A percentile compares a stretch with the other conserved stretches of the same genome.
Evolutionary conservation across 192 early-diverging fungal genomes (phyloP).

Genomic region (Backusella luteola): DNA sequence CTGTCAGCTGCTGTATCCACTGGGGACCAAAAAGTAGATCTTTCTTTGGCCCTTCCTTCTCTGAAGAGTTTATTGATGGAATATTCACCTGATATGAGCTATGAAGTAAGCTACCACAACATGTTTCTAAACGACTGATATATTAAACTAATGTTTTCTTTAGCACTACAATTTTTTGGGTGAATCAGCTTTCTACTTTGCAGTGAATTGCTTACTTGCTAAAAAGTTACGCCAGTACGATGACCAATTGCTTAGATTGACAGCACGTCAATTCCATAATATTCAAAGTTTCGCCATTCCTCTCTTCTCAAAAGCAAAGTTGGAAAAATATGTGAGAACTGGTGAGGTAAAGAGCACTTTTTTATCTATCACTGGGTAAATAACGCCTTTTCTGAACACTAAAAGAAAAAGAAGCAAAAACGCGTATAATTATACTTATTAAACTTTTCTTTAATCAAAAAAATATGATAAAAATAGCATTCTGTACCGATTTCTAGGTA

Average conservation of each 20-base stretch:
- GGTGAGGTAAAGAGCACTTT: background rate
- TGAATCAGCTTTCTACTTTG: slow-evolving; percentile 3
- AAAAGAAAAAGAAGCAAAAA: background rate
- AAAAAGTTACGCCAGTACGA: background rate
- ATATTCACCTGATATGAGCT: background rate
- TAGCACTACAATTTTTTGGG: background rate
- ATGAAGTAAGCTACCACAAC: background rate
- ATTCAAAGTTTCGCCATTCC: background rate
- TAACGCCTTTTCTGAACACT: background rate
- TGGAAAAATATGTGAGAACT: background rate
- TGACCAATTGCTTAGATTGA: background rate
- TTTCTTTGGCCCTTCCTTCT: background rate
- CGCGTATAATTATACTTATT: background rate
- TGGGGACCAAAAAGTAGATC: background rate
- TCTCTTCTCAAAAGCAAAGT: background rate
- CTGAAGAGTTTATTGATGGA: background rate
- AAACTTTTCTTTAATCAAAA: background rate
- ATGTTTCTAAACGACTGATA: background rate
- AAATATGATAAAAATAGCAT: background rate
- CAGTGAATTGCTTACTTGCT: background rate
- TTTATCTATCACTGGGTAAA: background rate
- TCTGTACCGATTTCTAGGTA: background rate
- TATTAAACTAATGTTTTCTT: background rate
- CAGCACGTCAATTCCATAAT: background rate
- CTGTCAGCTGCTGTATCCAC: background rate